Evolutionary conservation across 345 rosid genomes (phyloP).

Genomic region (Euclidium syriacum): DNA sequence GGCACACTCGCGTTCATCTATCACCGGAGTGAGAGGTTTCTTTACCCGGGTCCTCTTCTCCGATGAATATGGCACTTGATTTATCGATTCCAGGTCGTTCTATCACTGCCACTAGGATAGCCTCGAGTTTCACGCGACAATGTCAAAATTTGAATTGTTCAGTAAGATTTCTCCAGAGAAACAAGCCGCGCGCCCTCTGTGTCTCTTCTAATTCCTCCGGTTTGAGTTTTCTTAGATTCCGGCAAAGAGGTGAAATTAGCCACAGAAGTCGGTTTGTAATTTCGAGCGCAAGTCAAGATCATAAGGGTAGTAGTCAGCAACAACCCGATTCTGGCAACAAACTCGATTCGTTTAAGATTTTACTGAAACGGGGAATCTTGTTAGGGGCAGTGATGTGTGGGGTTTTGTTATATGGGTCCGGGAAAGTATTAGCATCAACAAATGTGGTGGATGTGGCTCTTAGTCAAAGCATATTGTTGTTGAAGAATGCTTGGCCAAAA

Average conservation of each 20-base stretch:
- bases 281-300: neutral
- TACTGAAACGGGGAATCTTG: conserved; percentile 41
- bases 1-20: neutral
- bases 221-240: conserved; percentile 5
- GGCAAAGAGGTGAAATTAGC: neutral
- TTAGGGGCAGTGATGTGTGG: conserved; percentile 55
- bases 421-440: conserved; percentile 54
- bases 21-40: neutral
- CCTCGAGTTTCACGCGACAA: conserved; percentile 18
- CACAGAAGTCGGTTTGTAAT: conserved; percentile 10
- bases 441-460: conserved; percentile 48
- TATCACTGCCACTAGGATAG: conserved; percentile 10
- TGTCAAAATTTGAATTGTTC: conserved; percentile 20
- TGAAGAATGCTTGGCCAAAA: conserved; percentile 63
- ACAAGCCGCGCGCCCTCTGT: conserved; percentile 3
- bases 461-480: conserved; percentile 43
- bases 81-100: conserved; percentile 36
- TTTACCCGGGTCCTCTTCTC: neutral
- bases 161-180: neutral
- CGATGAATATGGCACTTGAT: conserved; percentile 41
- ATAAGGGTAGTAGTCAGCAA: too few relatives aligned
- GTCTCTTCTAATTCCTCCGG: conserved; percentile 10
- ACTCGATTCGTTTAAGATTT: conserved; percentile 30
- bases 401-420: conserved; percentile 42
- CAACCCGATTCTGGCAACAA: conserved; percentile 1